Conservation (phyloP, 148 eudicot genomes). For the Vaccinium vitisidaea region DNA sequence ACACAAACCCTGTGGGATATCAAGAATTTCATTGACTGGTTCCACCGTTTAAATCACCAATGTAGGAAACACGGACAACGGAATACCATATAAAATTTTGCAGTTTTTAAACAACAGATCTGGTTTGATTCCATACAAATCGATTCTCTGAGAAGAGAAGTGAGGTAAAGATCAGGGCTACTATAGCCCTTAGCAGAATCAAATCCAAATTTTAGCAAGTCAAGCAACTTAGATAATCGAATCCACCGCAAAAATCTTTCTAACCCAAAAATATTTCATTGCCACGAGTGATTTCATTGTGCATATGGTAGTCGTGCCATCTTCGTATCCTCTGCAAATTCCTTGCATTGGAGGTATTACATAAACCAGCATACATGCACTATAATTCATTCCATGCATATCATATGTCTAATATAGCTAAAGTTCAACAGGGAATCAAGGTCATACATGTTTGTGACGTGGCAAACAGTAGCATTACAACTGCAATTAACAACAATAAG, state of each 20-base stretch:
- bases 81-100: background rate
- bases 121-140: background rate
- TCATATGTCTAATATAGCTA: background rate
- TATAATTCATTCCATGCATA: background rate
- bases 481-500: slow-evolving; percentile 43
- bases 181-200: background rate
- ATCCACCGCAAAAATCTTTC: background rate
- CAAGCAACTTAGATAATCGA: background rate
- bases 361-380: background rate
- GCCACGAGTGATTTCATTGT: background rate
- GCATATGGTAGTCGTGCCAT: background rate
- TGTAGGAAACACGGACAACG: background rate
- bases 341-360: background rate
- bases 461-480: slow-evolving; percentile 51
- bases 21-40: background rate
- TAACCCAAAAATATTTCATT: background rate
- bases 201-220: background rate
- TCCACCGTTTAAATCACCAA: background rate
- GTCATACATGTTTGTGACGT: slow-evolving; percentile 55
- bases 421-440: background rate
- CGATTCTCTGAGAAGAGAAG: background rate
- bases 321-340: background rate
- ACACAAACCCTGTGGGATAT: background rate
- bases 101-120: background rate
- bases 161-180: background rate